Evolutionary conservation across 2,329 filamentous ascomycete species (phyloP), one percentile per base, ranked within the genome.

Genomic region (Beauveria bassiana): DNA sequence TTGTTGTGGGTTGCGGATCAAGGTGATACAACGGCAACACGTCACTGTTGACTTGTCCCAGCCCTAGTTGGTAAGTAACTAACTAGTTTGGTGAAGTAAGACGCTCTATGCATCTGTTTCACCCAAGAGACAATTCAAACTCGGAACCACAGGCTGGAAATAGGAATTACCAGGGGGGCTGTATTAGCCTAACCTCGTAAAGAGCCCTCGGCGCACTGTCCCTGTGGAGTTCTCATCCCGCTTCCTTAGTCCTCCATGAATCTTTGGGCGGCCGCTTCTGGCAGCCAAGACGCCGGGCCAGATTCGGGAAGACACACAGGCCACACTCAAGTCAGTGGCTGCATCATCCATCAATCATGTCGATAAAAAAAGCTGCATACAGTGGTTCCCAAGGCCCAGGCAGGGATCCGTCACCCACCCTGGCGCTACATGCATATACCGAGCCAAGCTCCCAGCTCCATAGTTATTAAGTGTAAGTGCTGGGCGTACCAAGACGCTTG

Each of bases 231-330:
- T 40, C 28, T 28, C 26, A n/a, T 40, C 28, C 26, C 26, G 10
- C 31, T 10, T 20, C 9, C 5, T 38, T 14, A 38, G 26, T 45
- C 26, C 34, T 47, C 22, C 18, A 24, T 40, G 24, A 22, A 34
- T 26, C n/a, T 20, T 38, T 34, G 56, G 38, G 57, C 20, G 38
- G 24, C 57, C 47, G 57, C 47, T 59, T 59, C 18, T 59, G 57
- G 57, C n/a, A 43, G 46, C 47, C 47, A 52, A 45, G 24, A 59
- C 45, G 55, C 55, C 31, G 28, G 43, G 46, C 55, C 55, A 50
- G 45, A 51, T 45, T 52, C 14, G 57, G 24, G 2, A 38, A 40
- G 10, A 34, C 18, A 40, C 31, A 38, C 18, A 5, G 53, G 10
- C 3, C 18, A 22, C 26, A 58, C 43, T n/a, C 7, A n/a, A n/a